Percentiles rank a stretch among this genome's conserved stretches.
phyloP scores from a whole-genome alignment of 345 rosid genomes.

The Nephelium lappaceum region DNA sequence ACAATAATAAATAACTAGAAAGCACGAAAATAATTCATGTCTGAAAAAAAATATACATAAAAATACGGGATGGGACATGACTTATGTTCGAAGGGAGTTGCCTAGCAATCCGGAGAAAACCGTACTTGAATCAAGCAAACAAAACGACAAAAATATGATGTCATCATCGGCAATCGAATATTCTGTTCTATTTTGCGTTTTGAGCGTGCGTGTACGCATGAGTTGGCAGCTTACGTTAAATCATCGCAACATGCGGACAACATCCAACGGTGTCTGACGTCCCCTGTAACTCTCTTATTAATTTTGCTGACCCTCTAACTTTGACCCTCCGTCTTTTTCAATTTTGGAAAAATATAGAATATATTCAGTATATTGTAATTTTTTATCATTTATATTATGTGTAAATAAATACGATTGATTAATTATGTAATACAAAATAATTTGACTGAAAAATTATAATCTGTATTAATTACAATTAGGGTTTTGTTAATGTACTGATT shows the following conservation, averaged over 20 bases:
- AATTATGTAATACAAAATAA: too few relatives aligned
- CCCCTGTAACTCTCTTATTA: conserved; percentile 22
- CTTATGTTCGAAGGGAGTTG: background rate
- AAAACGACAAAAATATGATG: conserved; percentile 17
- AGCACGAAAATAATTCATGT: background rate
- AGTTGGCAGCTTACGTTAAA: conserved; percentile 40
- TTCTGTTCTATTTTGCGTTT: conserved; percentile 40
- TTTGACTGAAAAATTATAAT: too few relatives aligned
- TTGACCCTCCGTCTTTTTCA: background rate
- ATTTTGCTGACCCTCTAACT: conserved; percentile 25
- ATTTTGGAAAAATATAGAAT: background rate
- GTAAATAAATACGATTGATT: too few relatives aligned
- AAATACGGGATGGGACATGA: background rate
- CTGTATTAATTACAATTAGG: too few relatives aligned
- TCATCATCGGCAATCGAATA: conserved; percentile 15
- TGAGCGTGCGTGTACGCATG: conserved; percentile 46
- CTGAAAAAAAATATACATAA: background rate
- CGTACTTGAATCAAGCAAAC: conserved; percentile 1
- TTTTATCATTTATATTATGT: conserved; percentile 15
- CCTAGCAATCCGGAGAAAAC: background rate
- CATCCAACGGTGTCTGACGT: conserved; percentile 55
- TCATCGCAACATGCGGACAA: conserved; percentile 44
- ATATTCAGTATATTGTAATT: conserved; percentile 19
- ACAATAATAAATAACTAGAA: too few relatives aligned
- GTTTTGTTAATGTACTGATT: too few relatives aligned